These are phyloP conservation scores for Debaryomyces nepalensis DNA, from an alignment of 1,139 yeast species.

Conservation along the genomic window DNA sequence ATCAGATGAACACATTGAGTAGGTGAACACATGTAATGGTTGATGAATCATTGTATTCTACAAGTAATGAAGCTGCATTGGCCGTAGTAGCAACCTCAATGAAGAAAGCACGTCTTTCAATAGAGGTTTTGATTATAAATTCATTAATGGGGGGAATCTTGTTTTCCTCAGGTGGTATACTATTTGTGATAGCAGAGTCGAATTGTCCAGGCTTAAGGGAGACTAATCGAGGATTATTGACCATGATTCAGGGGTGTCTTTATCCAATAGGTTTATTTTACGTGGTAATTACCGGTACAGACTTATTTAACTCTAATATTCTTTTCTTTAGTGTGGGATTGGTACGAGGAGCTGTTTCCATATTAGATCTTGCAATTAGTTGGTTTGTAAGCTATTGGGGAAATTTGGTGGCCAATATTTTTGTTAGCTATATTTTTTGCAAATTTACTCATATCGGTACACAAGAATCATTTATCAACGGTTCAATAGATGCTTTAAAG, in stretches of 20 bases:
- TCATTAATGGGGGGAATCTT: conserved; percentile 72
- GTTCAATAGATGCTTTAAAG: conserved; percentile 52
- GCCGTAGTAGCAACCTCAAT: conserved; percentile 83
- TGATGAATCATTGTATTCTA: conserved; percentile 60
- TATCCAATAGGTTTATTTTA: conserved; percentile 74
- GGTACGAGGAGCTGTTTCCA: conserved; percentile 68
- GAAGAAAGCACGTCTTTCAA: conserved; percentile 72
- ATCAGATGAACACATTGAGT: too few relatives aligned
- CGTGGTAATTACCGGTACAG: conserved; percentile 75
- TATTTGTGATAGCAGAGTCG: conserved; percentile 60
- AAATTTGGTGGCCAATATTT: conserved; percentile 65
- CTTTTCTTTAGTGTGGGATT: conserved; percentile 70
- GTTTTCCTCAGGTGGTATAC: conserved; percentile 76
- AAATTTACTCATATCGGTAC: conserved; percentile 55
- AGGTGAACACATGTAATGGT: conserved; percentile 30
- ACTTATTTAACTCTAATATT: conserved; percentile 72
- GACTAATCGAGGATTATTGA: conserved; percentile 57
- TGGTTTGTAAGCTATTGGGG: conserved; percentile 73
- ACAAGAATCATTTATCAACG: conserved; percentile 43
- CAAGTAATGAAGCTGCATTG: conserved; percentile 79
- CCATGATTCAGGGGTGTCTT: conserved; percentile 56
- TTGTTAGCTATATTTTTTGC: conserved; percentile 67
- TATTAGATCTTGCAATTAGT: conserved; percentile 63
- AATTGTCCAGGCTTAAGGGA: conserved; percentile 47
- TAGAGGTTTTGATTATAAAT: conserved; percentile 61